Evolutionary conservation across 1,284 basidiomycete species (phyloP).

Genomic region (Ceratobasidium sp.): DNA sequence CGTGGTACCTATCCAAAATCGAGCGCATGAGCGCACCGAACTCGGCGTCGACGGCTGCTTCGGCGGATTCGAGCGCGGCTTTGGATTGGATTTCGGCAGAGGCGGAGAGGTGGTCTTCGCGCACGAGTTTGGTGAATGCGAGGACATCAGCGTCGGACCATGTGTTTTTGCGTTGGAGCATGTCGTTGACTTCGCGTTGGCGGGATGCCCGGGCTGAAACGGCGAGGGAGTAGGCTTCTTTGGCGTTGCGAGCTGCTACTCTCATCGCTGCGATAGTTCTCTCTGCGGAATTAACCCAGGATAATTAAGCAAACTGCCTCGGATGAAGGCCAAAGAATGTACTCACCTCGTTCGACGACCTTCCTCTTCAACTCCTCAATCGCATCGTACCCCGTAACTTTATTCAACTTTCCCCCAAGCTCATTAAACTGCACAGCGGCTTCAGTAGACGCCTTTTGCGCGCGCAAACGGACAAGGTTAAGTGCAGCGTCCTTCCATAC

Average conservation of each 20-base stretch:
- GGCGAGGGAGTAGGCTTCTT: constrained; percentile 76
- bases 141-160: constrained; percentile 66
- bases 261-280: constrained; percentile 68
- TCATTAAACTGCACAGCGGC: constrained; percentile 66
- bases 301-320: background rate
- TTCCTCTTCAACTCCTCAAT: constrained; percentile 83
- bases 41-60: constrained; percentile 82
- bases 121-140: constrained; percentile 60
- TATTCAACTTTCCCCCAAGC: constrained; percentile 82
- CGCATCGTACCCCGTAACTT: constrained; percentile 88
- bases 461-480: constrained; percentile 12
- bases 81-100: constrained; percentile 79
- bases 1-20: constrained; percentile 89
- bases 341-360: constrained; percentile 83
- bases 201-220: constrained; percentile 79
- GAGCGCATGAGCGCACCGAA: constrained; percentile 86
- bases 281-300: constrained; percentile 60
- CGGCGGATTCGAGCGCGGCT: constrained; percentile 68
- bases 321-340: constrained; percentile 2
- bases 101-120: constrained; percentile 85
- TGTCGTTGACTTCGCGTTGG: constrained; percentile 89
- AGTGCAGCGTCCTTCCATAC: constrained; percentile 25
- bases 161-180: constrained; percentile 86
- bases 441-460: constrained; percentile 56
- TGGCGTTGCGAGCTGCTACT: constrained; percentile 71